A percentile compares a stretch with the other conserved stretches of the same genome.
Evolutionary conservation across 1,284 basidiomycete species (phyloP).

Genomic region (Sporisorium graminicola): DNA sequence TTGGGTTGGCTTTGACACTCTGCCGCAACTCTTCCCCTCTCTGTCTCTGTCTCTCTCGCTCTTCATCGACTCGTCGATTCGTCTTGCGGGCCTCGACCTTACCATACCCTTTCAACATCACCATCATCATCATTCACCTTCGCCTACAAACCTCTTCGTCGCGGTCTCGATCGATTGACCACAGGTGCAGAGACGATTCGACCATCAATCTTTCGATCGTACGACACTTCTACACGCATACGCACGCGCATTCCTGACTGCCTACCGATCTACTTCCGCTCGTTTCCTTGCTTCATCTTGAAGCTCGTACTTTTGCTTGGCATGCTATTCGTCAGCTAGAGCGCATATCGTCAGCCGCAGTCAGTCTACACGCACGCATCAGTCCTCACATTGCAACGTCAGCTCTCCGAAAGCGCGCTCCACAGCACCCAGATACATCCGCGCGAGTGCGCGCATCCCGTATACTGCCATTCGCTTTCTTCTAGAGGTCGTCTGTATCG

Average conservation of each 20-base stretch:
- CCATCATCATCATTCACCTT: neutral
- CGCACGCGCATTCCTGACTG: neutral
- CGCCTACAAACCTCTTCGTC: no score
- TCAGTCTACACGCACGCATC: neutral
- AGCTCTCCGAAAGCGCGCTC: neutral
- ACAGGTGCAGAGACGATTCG: neutral
- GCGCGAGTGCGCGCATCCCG: neutral
- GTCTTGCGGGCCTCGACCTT: neutral
- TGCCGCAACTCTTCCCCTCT: no score
- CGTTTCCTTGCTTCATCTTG: neutral
- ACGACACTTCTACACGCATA: constrained; percentile 7
- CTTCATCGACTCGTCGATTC: constrained; percentile 6
- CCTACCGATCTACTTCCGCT: neutral
- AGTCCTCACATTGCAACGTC: neutral
- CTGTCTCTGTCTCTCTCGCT: neutral
- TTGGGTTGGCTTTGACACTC: no score
- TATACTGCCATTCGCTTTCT: neutral
- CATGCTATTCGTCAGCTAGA: constrained; percentile 5
- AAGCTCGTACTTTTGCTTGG: neutral
- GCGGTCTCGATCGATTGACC: neutral
- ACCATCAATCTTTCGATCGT: neutral
- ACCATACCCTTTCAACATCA: neutral
- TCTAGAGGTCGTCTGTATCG: neutral
- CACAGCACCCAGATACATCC: neutral
- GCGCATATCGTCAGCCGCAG: neutral